A percentile compares a stretch with the other conserved stretches of the same genome.
phyloP scores from a whole-genome alignment of 2,329 filamentous ascomycete species.

The Clarireedia paspali region DNA sequence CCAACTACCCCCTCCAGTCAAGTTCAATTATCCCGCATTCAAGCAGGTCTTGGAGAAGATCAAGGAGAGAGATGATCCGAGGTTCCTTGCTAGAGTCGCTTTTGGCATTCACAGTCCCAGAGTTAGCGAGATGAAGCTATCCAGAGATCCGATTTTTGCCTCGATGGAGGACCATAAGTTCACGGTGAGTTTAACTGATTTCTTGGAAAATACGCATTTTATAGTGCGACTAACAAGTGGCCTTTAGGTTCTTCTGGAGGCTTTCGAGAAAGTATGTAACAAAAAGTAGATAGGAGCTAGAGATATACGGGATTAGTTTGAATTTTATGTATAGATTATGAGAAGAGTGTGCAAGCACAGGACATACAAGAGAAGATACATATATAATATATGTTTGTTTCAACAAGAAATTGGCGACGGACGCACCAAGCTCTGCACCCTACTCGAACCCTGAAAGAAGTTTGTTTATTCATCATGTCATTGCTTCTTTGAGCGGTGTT shows the following conservation, averaged over 20 bases:
- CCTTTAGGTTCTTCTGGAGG: conserved; percentile 3
- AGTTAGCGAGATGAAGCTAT: conserved; percentile 40
- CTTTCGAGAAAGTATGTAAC: conserved; percentile 4
- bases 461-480: background rate
- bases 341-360: too few species aligned
- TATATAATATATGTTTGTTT: too few species aligned
- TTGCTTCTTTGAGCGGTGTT: conserved; percentile 7
- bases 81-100: conserved; percentile 50
- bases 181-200: conserved; percentile 29
- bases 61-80: conserved; percentile 45
- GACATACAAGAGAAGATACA: too few species aligned
- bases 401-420: too few species aligned
- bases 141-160: conserved; percentile 39
- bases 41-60: conserved; percentile 36
- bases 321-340: too few species aligned
- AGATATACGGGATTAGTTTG: background rate
- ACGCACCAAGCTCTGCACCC: too few species aligned
- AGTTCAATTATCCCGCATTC: conserved; percentile 35
- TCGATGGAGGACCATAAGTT: conserved; percentile 49
- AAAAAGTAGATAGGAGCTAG: background rate
- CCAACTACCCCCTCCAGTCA: conserved; percentile 32
- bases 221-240: background rate
- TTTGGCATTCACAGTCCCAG: conserved; percentile 56
- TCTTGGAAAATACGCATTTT: background rate
- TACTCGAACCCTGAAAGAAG: too few species aligned